These are phyloP conservation scores for Entonaema liquescens DNA, from an alignment of 495 filamentous ascomycete species.

Conservation along the genomic window DNA sequence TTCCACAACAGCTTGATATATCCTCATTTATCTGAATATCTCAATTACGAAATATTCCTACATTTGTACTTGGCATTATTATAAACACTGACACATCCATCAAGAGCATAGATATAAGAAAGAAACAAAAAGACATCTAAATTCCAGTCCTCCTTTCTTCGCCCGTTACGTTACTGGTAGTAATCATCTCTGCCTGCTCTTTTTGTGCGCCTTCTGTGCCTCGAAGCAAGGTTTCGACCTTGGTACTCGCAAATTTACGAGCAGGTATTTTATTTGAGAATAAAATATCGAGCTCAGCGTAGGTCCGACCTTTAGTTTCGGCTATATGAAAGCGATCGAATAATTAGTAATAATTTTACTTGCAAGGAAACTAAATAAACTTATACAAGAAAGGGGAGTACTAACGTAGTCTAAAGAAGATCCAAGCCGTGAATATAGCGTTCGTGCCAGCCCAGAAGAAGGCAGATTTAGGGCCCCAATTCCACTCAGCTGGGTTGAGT, in stretches of 20 bases:
- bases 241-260: constrained; percentile 55
- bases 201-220: constrained; percentile 46
- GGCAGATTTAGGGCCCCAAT: constrained; percentile 60
- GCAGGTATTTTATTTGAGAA: constrained; percentile 61
- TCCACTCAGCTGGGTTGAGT: constrained; percentile 61
- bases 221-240: constrained; percentile 42
- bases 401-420: constrained; percentile 53
- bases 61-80: not conserved
- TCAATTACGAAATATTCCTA: not conserved
- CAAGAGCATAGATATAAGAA: not conserved
- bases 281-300: constrained; percentile 65
- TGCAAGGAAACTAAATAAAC: not conserved
- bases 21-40: not conserved
- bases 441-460: constrained; percentile 67
- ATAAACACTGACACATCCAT: not conserved
- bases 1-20: not conserved
- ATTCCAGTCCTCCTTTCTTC: not conserved
- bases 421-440: constrained; percentile 53
- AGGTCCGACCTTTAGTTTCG: constrained; percentile 60
- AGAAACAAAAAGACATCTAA: not conserved
- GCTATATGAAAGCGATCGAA: constrained; percentile 25
- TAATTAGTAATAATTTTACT: not conserved
- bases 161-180: not conserved
- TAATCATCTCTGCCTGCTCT: constrained; percentile 37
- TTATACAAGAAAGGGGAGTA: constrained; percentile 26